Evolutionary conservation across 257 asterid species (phyloP), one percentile per base, ranked within the genome.

Genomic region (Solanum megistacrolobum): DNA sequence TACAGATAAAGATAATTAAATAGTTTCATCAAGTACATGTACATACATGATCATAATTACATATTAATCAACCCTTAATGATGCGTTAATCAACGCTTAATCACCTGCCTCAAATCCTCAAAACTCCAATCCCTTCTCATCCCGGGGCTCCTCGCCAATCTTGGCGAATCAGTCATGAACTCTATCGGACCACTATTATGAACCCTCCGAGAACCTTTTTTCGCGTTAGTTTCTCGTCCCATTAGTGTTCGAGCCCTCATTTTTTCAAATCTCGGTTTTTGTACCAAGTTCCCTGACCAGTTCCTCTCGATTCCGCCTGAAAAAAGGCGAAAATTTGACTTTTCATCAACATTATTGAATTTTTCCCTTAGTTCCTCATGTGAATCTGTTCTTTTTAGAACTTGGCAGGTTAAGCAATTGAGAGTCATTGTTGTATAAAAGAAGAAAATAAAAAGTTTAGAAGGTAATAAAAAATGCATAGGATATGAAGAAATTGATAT

Each of bases 111-210:
- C 34, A 89, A 75, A 89, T 92, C 92, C 90, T 92, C 94, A 82
- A 91, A 92, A 90, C 94, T 92, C 94, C 93, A 92, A 74, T 92
- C 94, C 86, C 94, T 89, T 88, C 94, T 91, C 92, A 92, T 87
- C 87, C 94, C 93, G 13, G 91, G 21, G 86, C 94, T 92, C 90
- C 94, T 91, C n/a, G 84, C 93, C 86, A 92, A 87, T 65, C 75
- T 90, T 21, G 94, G 93, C 8, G 90, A 32, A 34, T 36, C 76
- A 2, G 82, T 43, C 81, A 48, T 12, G 35, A 60, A 87, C 52
- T 84, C 87, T 7, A 87, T 55, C 18, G 91, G 92, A 27, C 83
- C 89, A 39, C 89, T 88, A 9, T 73, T 83, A 73, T 87, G 90
- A 66, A 71, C 58, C 62, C 88, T 66, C 43, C 84, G 89, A 11